Percentiles rank a stretch among this genome's conserved stretches.
phyloP scores from a whole-genome alignment of 2,329 filamentous ascomycete species.

The Stagonosporopsis cucurbitacearum region DNA sequence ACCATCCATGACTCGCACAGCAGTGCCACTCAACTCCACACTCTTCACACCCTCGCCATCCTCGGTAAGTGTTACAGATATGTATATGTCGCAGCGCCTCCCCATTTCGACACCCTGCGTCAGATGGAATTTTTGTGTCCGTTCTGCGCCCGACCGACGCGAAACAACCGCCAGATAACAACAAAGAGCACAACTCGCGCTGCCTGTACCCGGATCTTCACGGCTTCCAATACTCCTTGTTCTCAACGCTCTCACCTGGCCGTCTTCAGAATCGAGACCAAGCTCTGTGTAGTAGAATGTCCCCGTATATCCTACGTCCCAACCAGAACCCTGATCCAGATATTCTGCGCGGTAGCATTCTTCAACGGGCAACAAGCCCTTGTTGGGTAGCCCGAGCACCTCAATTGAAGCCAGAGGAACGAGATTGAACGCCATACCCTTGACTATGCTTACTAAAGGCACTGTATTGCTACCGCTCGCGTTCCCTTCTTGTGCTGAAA shows the following conservation, averaged over 20 bases:
- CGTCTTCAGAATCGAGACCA: slow-evolving; percentile 35
- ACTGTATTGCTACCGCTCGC: slow-evolving; percentile 22
- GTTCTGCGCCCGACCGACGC: slow-evolving; percentile 29
- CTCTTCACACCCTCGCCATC: slow-evolving; percentile 44
- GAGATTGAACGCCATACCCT: slow-evolving; percentile 74
- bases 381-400: slow-evolving; percentile 36
- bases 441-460: slow-evolving; percentile 61
- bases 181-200: slow-evolving; percentile 54
- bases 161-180: slow-evolving; percentile 49
- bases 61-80: slow-evolving; percentile 50
- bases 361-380: slow-evolving; percentile 48
- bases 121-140: slow-evolving; percentile 41
- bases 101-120: slow-evolving; percentile 60
- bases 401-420: slow-evolving; percentile 65
- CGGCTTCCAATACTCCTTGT: slow-evolving; percentile 63
- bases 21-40: slow-evolving; percentile 50
- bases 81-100: slow-evolving; percentile 55
- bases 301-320: slow-evolving; percentile 61
- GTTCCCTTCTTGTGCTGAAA: slow-evolving; percentile 11
- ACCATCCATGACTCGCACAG: slow-evolving; percentile 49
- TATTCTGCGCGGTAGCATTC: slow-evolving; percentile 37
- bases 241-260: slow-evolving; percentile 48
- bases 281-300: slow-evolving; percentile 63
- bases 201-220: slow-evolving; percentile 59
- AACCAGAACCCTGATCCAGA: slow-evolving; percentile 45